Base-by-base conservation (phyloP, 2,329 filamentous ascomycete genomes). In the Madurella fahalii region DNA sequence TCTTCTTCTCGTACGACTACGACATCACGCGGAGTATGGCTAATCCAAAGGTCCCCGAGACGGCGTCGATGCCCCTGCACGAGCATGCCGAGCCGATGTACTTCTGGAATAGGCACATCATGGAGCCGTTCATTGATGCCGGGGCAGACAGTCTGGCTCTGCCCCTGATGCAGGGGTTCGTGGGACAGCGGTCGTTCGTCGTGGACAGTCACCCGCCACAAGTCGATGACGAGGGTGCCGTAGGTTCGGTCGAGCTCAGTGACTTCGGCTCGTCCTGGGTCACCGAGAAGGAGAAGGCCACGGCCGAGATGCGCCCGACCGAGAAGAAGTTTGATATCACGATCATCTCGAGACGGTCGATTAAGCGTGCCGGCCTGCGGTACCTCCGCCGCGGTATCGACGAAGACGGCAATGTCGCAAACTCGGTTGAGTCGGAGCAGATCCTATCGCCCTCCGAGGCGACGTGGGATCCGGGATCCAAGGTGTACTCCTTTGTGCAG, bases 1-100 rank as follows among this genome's bases (percentile, higher is more conserved):
- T 96, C 70, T 97, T 87, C 75, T 99, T 93, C 69, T 92, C 92
- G 0, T 96, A 99, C 69, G 94, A 99, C 61, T 81, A 93, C 67
- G 92, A 99, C 68, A 82, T 99, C 48, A 97, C 94, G 0, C 82
- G 86, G 53, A 84, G 81, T 58, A 65, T 84, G 52, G 71, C 72
- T 2, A 75, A 68, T 52, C 66, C 65, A 3, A 60, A 61, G 42
- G 51, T 61, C 52, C 68, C 81, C 57, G 68, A 70, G 50, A 68
- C 69, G 39, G 71, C 60, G 13, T 46, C 75, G 44, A 62, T 82
- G 4, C 85, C 91, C 5, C 74, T 96, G 4, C 81, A 90, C 68
- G 82, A 82, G 59, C 78, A 82, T 54, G 90, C 86, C 18, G 90
- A 96, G 68, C 80, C 83, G 32, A 71, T 85, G 67, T 97, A 87